These are phyloP conservation scores for Fraxinus americana DNA, from an alignment of 257 asterid genomes.

Conservation along the genomic window DNA sequence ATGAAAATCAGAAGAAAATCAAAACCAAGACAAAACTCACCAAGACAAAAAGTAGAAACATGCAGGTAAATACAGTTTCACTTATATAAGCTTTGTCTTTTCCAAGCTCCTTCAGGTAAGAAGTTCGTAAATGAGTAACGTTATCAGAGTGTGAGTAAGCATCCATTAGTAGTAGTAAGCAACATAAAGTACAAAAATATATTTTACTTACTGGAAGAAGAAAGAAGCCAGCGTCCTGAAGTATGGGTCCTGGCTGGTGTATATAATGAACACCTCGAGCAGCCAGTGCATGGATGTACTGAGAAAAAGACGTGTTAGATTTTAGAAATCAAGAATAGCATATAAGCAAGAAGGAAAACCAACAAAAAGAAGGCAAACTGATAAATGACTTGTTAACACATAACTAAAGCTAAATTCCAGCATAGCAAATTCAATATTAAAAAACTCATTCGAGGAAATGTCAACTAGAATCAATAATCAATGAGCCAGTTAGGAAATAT, in stretches of 20 bases:
- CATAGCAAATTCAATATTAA: too few relatives aligned
- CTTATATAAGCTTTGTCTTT: conserved; percentile 82
- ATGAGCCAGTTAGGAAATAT: not conserved
- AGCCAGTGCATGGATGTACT: conserved; percentile 74
- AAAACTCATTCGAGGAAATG: too few relatives aligned
- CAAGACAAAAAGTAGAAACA: conserved; percentile 76
- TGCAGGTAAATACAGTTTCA: conserved; percentile 73
- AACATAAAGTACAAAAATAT: not conserved
- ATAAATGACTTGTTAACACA: too few relatives aligned
- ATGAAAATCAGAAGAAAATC: not conserved
- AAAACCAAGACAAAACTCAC: conserved; percentile 49
- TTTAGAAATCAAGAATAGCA: conserved; percentile 18
- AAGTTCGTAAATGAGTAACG: conserved; percentile 27
- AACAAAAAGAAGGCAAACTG: not conserved
- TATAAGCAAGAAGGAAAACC: not conserved
- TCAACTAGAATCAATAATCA: too few relatives aligned
- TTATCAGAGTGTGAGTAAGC: conserved; percentile 11
- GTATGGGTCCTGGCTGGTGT: conserved; percentile 70
- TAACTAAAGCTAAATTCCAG: not conserved
- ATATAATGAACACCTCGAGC: conserved; percentile 76
- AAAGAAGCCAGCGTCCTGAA: conserved; percentile 67
- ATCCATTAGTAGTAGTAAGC: not conserved
- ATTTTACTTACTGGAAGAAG: conserved; percentile 73
- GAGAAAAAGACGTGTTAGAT: conserved; percentile 19
- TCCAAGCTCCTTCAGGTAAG: conserved; percentile 76